Evolutionary conservation across 2,329 filamentous ascomycete species (phyloP), one percentile per base, ranked within the genome.

Genomic region (Zopfia rhizophila): DNA sequence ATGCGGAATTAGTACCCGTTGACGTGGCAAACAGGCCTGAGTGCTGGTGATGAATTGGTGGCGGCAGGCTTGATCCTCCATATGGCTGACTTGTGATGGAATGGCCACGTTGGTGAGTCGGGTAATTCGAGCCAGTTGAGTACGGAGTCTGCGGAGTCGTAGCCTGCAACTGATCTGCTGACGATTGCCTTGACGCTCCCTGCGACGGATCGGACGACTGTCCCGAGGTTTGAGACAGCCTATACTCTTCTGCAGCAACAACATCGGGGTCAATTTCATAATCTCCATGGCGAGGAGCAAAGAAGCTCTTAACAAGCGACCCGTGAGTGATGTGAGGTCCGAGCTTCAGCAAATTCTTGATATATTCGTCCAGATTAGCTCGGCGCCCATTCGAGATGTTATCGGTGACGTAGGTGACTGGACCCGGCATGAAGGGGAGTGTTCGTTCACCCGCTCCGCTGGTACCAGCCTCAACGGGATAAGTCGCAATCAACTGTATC

Each of bases 351-450:
- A 99, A 80, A 61, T 94, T 93, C 75, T 95, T 95, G 60, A 99
- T 91, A 64, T 99, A 99, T 38, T 93, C 90, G 65, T 99, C 92
- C 27, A 99, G 78, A 67, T 96, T 97, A 69, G 94, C 90, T 48
- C 94, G 85, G 57, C 94, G 86, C 19, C 91, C 92, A 66, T 97
- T 92, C 13, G 92, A 96, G 62, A 99, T 97, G 24, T 90, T 90
- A 67, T 97, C 93, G n/a, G 93, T 99, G 44, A 97, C 93, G 72
- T 96, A 96, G 56, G 92, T 96, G 51, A 99, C 93, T 3, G 94
- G 94, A 5, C 94, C 94, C 7, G 94, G 94, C 94, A 99, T 99
- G 71, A 96, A 97, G 2, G 94, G 94, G 10, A 99, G 75, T 7
- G 88, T 91, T 44, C 94, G 87, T 65, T 91, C 86, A 37, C 81